Conservation (phyloP, 331 rosid genomes). For the Acacia concinna region DNA sequence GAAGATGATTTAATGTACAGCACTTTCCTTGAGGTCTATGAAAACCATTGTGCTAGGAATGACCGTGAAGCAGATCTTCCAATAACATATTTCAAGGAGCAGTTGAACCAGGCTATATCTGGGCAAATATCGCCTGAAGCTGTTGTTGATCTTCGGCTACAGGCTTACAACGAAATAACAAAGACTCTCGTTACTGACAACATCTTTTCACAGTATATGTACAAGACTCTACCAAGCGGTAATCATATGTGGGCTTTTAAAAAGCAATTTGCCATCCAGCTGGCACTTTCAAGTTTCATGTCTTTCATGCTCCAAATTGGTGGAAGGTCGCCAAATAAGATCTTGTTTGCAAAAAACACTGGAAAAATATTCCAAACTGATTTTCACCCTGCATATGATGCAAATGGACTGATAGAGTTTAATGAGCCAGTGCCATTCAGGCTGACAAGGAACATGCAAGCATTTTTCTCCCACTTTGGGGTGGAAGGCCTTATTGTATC, state of each 20-base stretch:
- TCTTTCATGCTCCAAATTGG: slow-evolving; percentile 95
- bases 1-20: slow-evolving; percentile 99
- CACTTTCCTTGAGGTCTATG: slow-evolving; percentile 99
- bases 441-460: slow-evolving; percentile 96
- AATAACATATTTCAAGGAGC: slow-evolving; percentile 92
- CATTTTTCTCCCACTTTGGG: slow-evolving; percentile 90
- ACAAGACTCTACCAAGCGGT: slow-evolving; percentile 86
- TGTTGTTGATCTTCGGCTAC: slow-evolving; percentile 89
- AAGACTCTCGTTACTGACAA: slow-evolving; percentile 73
- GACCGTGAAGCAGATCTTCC: slow-evolving; percentile 97
- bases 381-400: slow-evolving; percentile 97
- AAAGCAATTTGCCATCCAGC: slow-evolving; percentile 83
- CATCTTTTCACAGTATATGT: slow-evolving; percentile 95
- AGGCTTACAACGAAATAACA: slow-evolving; percentile 80
- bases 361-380: slow-evolving; percentile 44
- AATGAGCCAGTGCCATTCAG: slow-evolving; percentile 98
- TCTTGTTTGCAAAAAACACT: slow-evolving; percentile 92
- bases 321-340: slow-evolving; percentile 98
- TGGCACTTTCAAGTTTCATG: slow-evolving; percentile 95
- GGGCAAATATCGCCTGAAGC: slow-evolving; percentile 91
- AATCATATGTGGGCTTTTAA: slow-evolving; percentile 98
- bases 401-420: slow-evolving; percentile 86
- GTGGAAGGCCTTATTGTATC: slow-evolving; percentile 98
- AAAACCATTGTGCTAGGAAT: slow-evolving; percentile 96
- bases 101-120: slow-evolving; percentile 89